Evolutionary conservation across 345 rosid genomes (phyloP).

Genomic region (Crucihimalaya himalaica): DNA sequence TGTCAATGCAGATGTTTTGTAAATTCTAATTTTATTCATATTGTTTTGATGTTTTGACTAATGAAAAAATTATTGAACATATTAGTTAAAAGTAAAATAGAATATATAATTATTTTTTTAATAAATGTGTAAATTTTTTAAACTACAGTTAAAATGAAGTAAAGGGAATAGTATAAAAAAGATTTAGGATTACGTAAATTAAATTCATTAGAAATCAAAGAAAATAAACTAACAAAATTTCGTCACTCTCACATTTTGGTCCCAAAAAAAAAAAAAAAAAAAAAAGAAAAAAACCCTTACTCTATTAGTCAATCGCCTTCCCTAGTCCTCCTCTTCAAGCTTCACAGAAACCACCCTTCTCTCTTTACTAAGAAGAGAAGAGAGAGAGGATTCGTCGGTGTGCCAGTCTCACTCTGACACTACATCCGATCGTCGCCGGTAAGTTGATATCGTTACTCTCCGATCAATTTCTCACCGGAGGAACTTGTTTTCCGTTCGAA

Average conservation of each 20-base stretch:
- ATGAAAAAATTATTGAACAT: no score
- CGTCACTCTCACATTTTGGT: not conserved
- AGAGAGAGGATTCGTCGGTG: conserved; percentile 35
- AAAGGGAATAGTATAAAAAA: no score
- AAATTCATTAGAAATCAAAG: not conserved
- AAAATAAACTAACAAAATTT: conserved; percentile 10
- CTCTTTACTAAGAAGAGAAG: conserved; percentile 26
- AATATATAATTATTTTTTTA: no score
- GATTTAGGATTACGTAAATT: no score
- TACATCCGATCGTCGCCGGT: conserved; percentile 35
- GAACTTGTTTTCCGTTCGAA: conserved; percentile 13
- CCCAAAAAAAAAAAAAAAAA: not conserved
- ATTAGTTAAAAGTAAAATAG: no score
- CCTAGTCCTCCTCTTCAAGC: conserved; percentile 32
- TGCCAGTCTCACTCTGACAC: conserved; percentile 14
- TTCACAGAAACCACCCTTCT: conserved; percentile 40
- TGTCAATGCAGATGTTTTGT: no score
- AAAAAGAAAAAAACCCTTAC: not conserved
- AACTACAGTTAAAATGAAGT: no score
- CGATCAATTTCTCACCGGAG: conserved; percentile 9
- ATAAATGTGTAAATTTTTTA: no score
- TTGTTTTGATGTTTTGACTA: no score
- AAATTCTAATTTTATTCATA: no score
- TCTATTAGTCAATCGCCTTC: conserved; percentile 38
- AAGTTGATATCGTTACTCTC: conserved; percentile 4